Conservation (phyloP, 2,329 filamentous ascomycete genomes). For the Fusarium virguliforme region DNA sequence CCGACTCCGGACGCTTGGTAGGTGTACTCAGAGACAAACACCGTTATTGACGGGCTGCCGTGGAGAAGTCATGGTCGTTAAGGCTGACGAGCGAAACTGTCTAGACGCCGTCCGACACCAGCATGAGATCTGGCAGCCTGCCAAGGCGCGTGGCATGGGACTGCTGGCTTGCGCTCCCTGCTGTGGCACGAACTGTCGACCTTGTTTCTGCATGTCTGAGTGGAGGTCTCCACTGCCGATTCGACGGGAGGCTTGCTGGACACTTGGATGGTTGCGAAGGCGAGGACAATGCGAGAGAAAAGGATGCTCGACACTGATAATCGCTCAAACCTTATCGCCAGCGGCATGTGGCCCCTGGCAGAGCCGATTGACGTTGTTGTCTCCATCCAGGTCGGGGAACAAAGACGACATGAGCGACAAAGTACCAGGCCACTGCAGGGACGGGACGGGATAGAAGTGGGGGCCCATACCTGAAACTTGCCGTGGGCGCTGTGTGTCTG, state of each 20-base stretch:
- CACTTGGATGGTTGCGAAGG: background rate
- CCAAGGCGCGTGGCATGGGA: conserved; percentile 31
- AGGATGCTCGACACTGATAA: background rate
- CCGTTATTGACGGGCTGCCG: conserved; percentile 3
- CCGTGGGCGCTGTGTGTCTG: conserved; percentile 36
- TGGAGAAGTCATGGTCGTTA: conserved; percentile 21
- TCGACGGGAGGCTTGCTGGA: conserved; percentile 1
- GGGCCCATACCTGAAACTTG: conserved; percentile 48
- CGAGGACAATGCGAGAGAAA: background rate
- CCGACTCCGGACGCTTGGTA: conserved; percentile 11
- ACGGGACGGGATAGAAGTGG: conserved; percentile 23
- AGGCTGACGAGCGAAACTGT: conserved; percentile 38
- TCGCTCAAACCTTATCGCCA: conserved; percentile 7
- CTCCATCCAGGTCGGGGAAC: conserved; percentile 3
- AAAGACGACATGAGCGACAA: conserved; percentile 25
- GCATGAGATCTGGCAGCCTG: conserved; percentile 39
- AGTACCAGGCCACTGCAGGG: conserved; percentile 20
- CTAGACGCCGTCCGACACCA: conserved; percentile 21
- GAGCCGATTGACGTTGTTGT: conserved; percentile 1
- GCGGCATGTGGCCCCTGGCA: background rate
- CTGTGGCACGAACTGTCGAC: conserved; percentile 36
- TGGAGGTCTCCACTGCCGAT: conserved; percentile 26
- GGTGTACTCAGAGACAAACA: background rate
- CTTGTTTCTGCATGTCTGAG: conserved; percentile 31
- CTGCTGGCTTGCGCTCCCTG: conserved; percentile 31